phyloP scores from a whole-genome alignment of 2,329 filamentous ascomycete species.

The Emergomyces orientalis region DNA sequence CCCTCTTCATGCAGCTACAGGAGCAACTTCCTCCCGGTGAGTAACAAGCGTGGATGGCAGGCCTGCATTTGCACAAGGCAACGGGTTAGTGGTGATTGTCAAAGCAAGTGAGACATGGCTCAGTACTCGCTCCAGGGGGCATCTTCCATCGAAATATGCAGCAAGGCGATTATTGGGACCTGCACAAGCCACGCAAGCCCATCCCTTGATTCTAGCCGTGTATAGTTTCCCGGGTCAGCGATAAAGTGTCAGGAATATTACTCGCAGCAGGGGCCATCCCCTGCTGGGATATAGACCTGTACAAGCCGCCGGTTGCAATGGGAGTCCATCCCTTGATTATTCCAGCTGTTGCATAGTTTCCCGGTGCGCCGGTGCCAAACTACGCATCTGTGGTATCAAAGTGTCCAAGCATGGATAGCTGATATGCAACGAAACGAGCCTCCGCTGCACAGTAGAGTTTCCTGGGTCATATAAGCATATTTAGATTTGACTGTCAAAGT shows the following conservation, averaged over 20 bases:
- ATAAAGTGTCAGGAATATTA: neutral
- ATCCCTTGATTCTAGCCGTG: neutral
- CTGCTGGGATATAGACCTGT: neutral
- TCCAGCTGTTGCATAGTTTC: neutral
- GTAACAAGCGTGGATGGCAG: neutral
- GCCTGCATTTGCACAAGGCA: neutral
- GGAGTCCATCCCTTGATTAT: neutral
- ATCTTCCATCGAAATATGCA: neutral
- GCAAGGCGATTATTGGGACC: neutral
- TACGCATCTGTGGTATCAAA: neutral
- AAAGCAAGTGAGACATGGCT: neutral
- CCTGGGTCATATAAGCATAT: neutral
- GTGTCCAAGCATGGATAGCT: neutral
- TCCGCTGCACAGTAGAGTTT: too few relatives aligned
- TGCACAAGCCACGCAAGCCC: neutral
- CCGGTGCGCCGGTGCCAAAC: neutral
- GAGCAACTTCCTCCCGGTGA: neutral
- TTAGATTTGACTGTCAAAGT: neutral
- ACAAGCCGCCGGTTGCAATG: neutral
- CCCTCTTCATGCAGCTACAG: neutral
- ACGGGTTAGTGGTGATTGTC: neutral
- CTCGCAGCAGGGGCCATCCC: neutral
- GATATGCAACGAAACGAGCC: neutral
- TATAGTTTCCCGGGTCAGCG: neutral
- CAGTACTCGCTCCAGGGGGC: neutral